Conservation (phyloP, 1,284 basidiomycete species). For the Grifola frondosa region DNA sequence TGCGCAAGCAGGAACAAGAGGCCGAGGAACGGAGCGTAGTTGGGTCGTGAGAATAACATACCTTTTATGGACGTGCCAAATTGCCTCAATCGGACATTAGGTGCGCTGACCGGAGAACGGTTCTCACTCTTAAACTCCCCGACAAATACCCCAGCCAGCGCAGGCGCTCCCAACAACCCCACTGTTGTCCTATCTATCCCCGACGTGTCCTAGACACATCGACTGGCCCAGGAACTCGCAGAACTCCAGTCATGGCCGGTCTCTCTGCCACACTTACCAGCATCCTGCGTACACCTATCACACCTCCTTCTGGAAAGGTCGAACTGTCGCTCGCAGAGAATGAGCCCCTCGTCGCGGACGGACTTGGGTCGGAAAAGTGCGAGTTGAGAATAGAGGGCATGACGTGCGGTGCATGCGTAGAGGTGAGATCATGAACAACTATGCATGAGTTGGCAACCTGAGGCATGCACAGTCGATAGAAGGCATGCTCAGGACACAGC, state of each 20-base stretch:
- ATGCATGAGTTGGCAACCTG: neutral
- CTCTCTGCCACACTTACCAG: slow-evolving; percentile 19
- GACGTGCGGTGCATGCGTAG: slow-evolving; percentile 90
- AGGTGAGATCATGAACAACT: slow-evolving; percentile 49
- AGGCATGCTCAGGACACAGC: slow-evolving; percentile 78
- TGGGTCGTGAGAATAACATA: too few relatives aligned
- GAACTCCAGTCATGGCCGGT: slow-evolving; percentile 18
- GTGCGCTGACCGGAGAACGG: too few relatives aligned
- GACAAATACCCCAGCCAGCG: slow-evolving; percentile 15
- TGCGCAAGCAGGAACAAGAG: too few relatives aligned
- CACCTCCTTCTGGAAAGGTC: slow-evolving; percentile 28
- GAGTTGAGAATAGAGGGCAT: slow-evolving; percentile 87
- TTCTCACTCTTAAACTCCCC: too few relatives aligned
- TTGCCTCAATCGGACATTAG: too few relatives aligned
- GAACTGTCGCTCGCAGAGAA: slow-evolving; percentile 31
- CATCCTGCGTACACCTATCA: slow-evolving; percentile 13
- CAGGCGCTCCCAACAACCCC: slow-evolving; percentile 21
- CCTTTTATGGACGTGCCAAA: too few relatives aligned
- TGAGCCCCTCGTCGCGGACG: slow-evolving; percentile 36
- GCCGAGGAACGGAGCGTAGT: too few relatives aligned
- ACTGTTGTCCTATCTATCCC: slow-evolving; percentile 16
- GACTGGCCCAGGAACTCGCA: slow-evolving; percentile 8
- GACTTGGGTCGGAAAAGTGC: slow-evolving; percentile 43
- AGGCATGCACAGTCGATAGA: slow-evolving; percentile 76
- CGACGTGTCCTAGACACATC: slow-evolving; percentile 5